Base-by-base conservation (phyloP, 805 yeast genomes). In the Candida broadrunensis region DNA sequence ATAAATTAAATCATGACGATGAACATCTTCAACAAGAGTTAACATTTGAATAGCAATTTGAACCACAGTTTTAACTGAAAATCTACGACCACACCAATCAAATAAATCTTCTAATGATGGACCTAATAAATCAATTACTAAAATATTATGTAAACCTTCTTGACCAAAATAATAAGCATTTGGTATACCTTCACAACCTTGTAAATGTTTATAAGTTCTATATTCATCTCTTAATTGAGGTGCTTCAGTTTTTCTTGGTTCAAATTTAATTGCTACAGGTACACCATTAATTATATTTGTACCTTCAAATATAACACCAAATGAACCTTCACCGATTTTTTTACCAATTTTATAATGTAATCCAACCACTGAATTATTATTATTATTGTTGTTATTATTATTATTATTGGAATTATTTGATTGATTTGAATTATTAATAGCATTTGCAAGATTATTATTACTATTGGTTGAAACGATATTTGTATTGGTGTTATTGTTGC, bases 301-400 rank as follows among this genome's bases (percentile, higher is more conserved):
- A 31, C 95, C 95, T 65, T 85, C 89, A 60, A 85, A 86, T 39
- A 86, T 82, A 7, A 85, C 85, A 26, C 95, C 95, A 67, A 86
- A 86, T 0, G 93, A 85, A 2, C 95, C 95, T 58, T 86, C 93
- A 27, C 95, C 95, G 40, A 86, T 86, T 61, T 86, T 86, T 55
- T 85, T 84, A 8, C 91, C 93, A 42, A 85, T 78, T 49, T 83
- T 83, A 62, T 83, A 86, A 60, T 86, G 95, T 32, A 76, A 70
- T 6, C 82, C 83, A n/a, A 70, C 74, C n/a, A 70, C 73, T 6
- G 71, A 64, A 44, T 52, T 58, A 56, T 65, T 66, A 49, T 56
- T 52, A 44, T 42, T 48, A 19, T 50, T 42, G 12, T 51, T 50
- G 23, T 48, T 44, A 20, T 55, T 39, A 23, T 42, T 29, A 2